Evolutionary conservation across 2,329 filamentous ascomycete genomes (phyloP), one percentile per base, ranked within the genome.

Genomic region (Colletotrichum sojae): DNA sequence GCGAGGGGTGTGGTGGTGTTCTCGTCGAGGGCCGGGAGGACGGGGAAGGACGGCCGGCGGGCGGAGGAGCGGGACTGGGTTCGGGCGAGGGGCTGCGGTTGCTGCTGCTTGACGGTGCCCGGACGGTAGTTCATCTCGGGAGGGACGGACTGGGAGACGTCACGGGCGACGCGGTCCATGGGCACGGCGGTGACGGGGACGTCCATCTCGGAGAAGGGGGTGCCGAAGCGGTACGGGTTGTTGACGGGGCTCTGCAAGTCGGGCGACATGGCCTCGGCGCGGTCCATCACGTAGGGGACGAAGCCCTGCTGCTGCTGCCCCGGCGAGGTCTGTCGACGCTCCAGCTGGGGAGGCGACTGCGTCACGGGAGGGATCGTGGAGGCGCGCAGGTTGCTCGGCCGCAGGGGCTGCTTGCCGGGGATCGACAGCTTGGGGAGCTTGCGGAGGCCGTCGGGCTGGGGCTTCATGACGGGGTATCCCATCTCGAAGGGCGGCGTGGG

Each of bases 131-230:
- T 91, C 94, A 98, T 97, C 81, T 97, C 91, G 6, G 95, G 95
- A 51, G 95, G 95, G 0, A 98, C 95, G 5, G 95, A 98, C 79
- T 97, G 94, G 27, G 94, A 97, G 54, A 86, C 84, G 76, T 96
- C 92, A 58, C 95, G 92, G 52, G 91, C 86, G 39, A 97, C 85
- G 6, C 93, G 93, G 0, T 91, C 93, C 16, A 90, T 75, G 1
- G 89, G 89, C 51, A 95, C 84, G 3, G 91, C 88, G 1, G 93
- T 96, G 68, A 97, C 82, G 0, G 95, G 95, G 13, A 95, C 90
- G 77, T 98, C 95, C 86, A 95, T 91, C 76, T 97, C 94, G 2
- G 95, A 97, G 78, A 95, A 93, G 16, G 95, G 94, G 0, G 94
- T 97, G n/a, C 90, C 91, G 72, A 94, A 91, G 63, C 93, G 90